Conservation (phyloP, 2,329 filamentous ascomycete genomes). For the Cordyceps militaris region DNA sequence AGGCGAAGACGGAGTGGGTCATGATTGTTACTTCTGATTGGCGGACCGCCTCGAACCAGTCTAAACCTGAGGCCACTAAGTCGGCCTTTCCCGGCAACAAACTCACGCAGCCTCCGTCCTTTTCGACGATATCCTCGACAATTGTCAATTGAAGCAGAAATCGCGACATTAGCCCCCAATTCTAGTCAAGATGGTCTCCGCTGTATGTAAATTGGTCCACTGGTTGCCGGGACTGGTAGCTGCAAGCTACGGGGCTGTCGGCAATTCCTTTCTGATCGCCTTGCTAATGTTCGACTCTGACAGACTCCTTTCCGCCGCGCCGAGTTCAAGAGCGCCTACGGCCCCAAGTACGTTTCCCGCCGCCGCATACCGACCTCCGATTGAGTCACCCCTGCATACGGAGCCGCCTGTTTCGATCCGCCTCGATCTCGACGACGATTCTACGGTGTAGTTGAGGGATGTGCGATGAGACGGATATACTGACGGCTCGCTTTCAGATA, state of each 20-base stretch:
- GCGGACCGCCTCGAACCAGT: neutral
- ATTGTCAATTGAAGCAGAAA: slow-evolving; percentile 29
- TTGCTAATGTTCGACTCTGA: slow-evolving; percentile 16
- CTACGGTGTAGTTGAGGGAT: neutral
- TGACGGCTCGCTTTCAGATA: slow-evolving; percentile 41
- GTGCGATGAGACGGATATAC: slow-evolving; percentile 12
- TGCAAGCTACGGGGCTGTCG: neutral
- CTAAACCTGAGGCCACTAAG: slow-evolving; percentile 12
- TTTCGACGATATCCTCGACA: slow-evolving; percentile 14
- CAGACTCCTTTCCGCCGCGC: slow-evolving; percentile 42
- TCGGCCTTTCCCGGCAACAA: slow-evolving; percentile 14
- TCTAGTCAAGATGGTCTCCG: slow-evolving; percentile 33
- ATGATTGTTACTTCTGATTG: neutral
- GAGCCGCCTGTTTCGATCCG: neutral
- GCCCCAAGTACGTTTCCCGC: slow-evolving; percentile 50
- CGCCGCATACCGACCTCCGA: neutral
- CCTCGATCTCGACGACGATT: neutral
- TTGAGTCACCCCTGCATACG: neutral
- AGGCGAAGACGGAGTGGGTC: slow-evolving; percentile 7
- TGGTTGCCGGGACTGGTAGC: neutral
- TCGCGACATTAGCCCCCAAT: slow-evolving; percentile 24
- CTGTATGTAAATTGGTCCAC: slow-evolving; percentile 24
- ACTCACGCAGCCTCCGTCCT: slow-evolving; percentile 9
- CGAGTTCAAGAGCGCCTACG: slow-evolving; percentile 55
- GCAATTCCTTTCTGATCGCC: neutral